These are phyloP conservation scores for Aspergillus nomiae DNA, from an alignment of 2,329 filamentous ascomycete species.

Conservation along the genomic window DNA sequence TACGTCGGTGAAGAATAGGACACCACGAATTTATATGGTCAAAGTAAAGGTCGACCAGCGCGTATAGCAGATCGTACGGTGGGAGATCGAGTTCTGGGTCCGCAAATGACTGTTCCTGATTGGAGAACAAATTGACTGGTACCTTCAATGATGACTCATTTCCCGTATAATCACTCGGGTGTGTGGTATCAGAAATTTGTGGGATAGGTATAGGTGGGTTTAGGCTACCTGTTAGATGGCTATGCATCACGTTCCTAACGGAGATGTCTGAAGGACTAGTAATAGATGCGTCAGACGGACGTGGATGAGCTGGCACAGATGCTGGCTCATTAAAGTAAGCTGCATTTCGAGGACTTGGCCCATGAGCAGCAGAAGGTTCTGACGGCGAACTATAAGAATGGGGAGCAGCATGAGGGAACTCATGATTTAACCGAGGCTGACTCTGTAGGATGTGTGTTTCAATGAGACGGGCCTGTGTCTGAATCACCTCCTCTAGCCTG, in stretches of 20 bases:
- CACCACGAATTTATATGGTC: conserved; percentile 83
- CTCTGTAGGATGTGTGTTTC: conserved; percentile 55
- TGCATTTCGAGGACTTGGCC: conserved; percentile 58
- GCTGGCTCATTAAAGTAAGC: conserved; percentile 65
- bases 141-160: conserved; percentile 58
- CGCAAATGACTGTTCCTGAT: conserved; percentile 48
- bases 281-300: conserved; percentile 48
- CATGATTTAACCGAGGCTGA: conserved; percentile 32
- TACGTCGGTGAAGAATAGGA: conserved; percentile 83
- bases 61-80: conserved; percentile 73
- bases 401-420: conserved; percentile 27
- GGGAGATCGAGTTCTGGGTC: conserved; percentile 68
- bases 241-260: conserved; percentile 27
- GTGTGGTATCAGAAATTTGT: conserved; percentile 23
- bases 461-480: conserved; percentile 67
- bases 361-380: conserved; percentile 54
- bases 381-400: conserved; percentile 50
- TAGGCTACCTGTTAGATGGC: conserved; percentile 25
- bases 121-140: conserved; percentile 58
- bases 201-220: conserved; percentile 25
- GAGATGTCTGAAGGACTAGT: conserved; percentile 40
- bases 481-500: conserved; percentile 66
- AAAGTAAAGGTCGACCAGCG: conserved; percentile 74
- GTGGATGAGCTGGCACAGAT: conserved; percentile 50
- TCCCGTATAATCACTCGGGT: conserved; percentile 43